These are phyloP conservation scores for Glebionis coronaria DNA, from an alignment of 129 eudicot genomes.

Conservation along the genomic window DNA sequence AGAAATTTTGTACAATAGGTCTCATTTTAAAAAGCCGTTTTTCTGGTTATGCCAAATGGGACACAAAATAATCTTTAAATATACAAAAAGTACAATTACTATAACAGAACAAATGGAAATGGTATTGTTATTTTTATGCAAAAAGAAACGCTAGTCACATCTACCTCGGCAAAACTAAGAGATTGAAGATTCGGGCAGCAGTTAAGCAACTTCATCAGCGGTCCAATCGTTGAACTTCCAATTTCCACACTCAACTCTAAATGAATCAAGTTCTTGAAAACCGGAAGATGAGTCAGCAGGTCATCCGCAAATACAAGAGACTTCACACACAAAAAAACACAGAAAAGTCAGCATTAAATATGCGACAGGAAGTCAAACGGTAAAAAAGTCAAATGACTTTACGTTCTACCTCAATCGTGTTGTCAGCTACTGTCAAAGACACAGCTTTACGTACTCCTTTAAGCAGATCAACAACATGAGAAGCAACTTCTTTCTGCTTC, in stretches of 20 bases:
- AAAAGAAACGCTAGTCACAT: no score
- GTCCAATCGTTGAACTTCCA: conserved; percentile 30
- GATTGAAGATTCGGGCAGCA: conserved; percentile 51
- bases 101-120: no score
- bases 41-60: no score
- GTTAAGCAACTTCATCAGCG: conserved; percentile 45
- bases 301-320: conserved; percentile 50
- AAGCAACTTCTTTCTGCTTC: conserved; percentile 37
- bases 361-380: not conserved
- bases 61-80: no score
- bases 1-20: no score
- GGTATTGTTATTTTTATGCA: no score
- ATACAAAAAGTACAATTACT: no score
- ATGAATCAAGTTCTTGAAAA: conserved; percentile 46
- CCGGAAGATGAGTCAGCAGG: conserved; percentile 39
- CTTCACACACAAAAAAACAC: conserved; percentile 29
- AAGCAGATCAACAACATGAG: conserved; percentile 45
- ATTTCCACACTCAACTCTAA: conserved; percentile 53
- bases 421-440: conserved; percentile 34
- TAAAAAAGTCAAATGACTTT: not conserved
- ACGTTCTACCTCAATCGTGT: conserved; percentile 53
- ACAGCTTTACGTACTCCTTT: conserved; percentile 35
- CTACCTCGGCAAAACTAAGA: conserved; percentile 53
- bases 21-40: no score
- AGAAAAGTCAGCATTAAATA: conserved; percentile 22